phyloP scores from a whole-genome alignment of 164 flowering plant species.

The Liquidambar formosana region DNA sequence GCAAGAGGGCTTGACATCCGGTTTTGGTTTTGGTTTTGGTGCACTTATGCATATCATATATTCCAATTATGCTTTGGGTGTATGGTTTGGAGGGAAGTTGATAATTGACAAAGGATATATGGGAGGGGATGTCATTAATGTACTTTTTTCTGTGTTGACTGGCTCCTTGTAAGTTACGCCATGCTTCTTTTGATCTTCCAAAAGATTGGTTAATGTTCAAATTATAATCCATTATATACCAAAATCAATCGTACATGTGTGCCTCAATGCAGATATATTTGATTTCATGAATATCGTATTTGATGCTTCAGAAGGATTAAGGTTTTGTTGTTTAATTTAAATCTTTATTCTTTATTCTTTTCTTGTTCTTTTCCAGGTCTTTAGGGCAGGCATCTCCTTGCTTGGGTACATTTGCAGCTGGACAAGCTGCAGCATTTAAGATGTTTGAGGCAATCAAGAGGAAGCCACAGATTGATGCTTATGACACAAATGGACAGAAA shows the following conservation, averaged over 20 bases:
- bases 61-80: conserved; percentile 38
- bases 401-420: too few relatives aligned
- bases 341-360: too few relatives aligned
- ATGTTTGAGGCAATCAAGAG: conserved; percentile 53
- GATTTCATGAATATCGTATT: not conserved
- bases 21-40: conserved; percentile 52
- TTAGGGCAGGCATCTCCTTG: too few relatives aligned
- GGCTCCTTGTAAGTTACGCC: conserved; percentile 48
- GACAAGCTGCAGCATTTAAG: too few relatives aligned
- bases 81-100: conserved; percentile 51
- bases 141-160: conserved; percentile 38
- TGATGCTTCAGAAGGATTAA: not conserved
- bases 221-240: not conserved
- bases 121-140: too few relatives aligned
- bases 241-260: not conserved
- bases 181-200: not conserved
- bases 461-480: conserved; percentile 53
- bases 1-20: conserved; percentile 37
- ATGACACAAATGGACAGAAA: conserved; percentile 31
- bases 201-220: too few relatives aligned
- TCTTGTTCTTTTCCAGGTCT: too few relatives aligned
- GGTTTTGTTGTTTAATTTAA: not conserved
- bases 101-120: conserved; percentile 37
- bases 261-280: not conserved
- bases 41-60: conserved; percentile 25